Conservation (phyloP, 2,329 filamentous ascomycete genomes). For the Macrophomina phaseolina region DNA sequence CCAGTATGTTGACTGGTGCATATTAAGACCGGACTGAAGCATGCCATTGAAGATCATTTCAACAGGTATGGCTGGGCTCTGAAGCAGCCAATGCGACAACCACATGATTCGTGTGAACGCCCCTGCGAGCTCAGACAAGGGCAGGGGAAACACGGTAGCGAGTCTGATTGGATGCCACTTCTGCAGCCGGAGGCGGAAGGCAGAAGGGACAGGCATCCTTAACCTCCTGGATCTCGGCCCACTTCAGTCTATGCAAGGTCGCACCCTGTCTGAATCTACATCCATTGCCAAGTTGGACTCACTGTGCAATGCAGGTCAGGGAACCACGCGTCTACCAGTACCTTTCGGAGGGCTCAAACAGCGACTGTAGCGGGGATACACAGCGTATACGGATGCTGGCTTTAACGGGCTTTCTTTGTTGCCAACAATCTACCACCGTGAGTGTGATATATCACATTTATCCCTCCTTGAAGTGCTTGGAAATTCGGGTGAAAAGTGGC, state of each 20-base stretch:
- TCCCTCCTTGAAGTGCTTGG: neutral
- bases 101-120: neutral
- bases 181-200: neutral
- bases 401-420: neutral
- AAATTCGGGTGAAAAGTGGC: neutral
- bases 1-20: neutral
- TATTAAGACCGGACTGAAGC: neutral
- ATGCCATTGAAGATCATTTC: neutral
- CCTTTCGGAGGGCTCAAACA: neutral
- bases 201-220: neutral
- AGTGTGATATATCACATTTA: conserved; percentile 8
- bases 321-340: neutral
- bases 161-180: conserved; percentile 5
- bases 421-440: neutral
- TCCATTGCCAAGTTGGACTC: neutral
- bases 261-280: conserved; percentile 6
- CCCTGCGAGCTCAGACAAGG: neutral
- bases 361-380: neutral
- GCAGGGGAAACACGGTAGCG: neutral
- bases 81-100: neutral
- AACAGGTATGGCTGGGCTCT: neutral
- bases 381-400: neutral
- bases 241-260: neutral
- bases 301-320: neutral
- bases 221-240: too few relatives aligned